Evolutionary conservation across 805 yeast species (phyloP).

Genomic region (Metschnikowia anglica): DNA sequence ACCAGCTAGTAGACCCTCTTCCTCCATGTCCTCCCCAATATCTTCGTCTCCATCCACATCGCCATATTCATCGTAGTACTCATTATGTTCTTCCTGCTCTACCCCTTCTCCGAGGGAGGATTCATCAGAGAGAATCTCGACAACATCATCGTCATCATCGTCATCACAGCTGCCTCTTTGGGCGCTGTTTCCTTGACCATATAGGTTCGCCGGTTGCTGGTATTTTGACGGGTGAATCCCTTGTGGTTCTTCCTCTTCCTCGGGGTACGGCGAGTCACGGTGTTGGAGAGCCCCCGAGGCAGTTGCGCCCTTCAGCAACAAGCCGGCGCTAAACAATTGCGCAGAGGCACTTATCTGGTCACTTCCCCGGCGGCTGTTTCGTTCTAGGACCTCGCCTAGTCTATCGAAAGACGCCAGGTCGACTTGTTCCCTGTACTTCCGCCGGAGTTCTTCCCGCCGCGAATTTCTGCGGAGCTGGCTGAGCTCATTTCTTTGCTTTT

Average conservation of each 20-base stretch:
- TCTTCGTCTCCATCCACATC: conserved; percentile 6
- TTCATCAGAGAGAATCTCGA: conserved; percentile 16
- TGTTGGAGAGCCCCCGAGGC: background rate
- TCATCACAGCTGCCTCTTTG: too few relatives aligned
- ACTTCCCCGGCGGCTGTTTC: background rate
- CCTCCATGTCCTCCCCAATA: conserved; percentile 1
- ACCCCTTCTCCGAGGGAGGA: too few relatives aligned
- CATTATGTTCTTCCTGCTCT: conserved; percentile 9
- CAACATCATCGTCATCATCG: conserved; percentile 15
- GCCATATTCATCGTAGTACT: conserved; percentile 4
- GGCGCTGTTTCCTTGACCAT: too few relatives aligned
- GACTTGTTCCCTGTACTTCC: conserved; percentile 23
- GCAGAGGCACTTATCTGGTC: too few relatives aligned
- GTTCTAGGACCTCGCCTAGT: conserved; percentile 19
- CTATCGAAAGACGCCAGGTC: conserved; percentile 29
- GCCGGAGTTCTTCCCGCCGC: conserved; percentile 21
- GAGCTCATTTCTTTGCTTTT: conserved; percentile 15
- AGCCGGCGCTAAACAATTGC: too few relatives aligned
- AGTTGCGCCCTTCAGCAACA: background rate
- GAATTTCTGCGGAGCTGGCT: conserved; percentile 13
- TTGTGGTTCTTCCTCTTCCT: background rate
- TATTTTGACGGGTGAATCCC: too few relatives aligned
- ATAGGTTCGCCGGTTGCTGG: too few relatives aligned
- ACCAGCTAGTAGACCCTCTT: background rate
- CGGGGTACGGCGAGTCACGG: conserved; percentile 9